phyloP scores from a whole-genome alignment of 805 yeast species.

The Priceomyces fermenticarens region DNA sequence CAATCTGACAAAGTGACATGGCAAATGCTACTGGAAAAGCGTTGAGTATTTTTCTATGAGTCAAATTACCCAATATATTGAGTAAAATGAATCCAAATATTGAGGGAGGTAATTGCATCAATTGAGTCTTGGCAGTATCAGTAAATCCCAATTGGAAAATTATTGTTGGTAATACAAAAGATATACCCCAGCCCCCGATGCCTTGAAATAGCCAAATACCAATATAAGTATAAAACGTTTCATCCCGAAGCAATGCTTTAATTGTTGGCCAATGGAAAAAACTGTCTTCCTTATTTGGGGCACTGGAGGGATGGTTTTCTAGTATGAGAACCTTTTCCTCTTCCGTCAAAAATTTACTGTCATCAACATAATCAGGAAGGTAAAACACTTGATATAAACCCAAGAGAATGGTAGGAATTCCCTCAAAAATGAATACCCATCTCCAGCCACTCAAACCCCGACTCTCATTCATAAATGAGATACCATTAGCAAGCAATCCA shows the following conservation, averaged over 20 bases:
- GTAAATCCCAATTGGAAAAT: conserved; percentile 18
- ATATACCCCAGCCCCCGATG: conserved; percentile 16
- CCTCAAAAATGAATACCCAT: conserved; percentile 15
- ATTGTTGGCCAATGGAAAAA: conserved; percentile 8
- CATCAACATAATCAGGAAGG: conserved; percentile 12
- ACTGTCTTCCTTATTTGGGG: conserved; percentile 9
- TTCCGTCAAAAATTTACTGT: conserved; percentile 9
- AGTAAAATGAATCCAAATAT: conserved; percentile 10
- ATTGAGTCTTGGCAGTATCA: conserved; percentile 15
- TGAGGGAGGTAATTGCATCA: conserved; percentile 17
- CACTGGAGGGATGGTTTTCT: conserved; percentile 7
- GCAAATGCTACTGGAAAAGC: conserved; percentile 12
- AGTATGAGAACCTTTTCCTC: conserved; percentile 8
- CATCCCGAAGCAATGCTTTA: conserved; percentile 8
- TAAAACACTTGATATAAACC: conserved; percentile 6
- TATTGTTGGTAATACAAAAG: conserved; percentile 17
- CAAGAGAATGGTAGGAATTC: conserved; percentile 9
- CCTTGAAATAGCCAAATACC: conserved; percentile 14
- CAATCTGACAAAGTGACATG: conserved; percentile 10
- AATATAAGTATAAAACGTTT: conserved; percentile 12
- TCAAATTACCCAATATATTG: conserved; percentile 9
- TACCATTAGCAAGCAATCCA: conserved; percentile 19
- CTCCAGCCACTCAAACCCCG: conserved; percentile 19
- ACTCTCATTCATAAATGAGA: conserved; percentile 17
- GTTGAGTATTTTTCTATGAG: conserved; percentile 7